These are phyloP conservation scores for Lagenaria siceraria DNA, from an alignment of 306 rosid species.

Conservation along the genomic window DNA sequence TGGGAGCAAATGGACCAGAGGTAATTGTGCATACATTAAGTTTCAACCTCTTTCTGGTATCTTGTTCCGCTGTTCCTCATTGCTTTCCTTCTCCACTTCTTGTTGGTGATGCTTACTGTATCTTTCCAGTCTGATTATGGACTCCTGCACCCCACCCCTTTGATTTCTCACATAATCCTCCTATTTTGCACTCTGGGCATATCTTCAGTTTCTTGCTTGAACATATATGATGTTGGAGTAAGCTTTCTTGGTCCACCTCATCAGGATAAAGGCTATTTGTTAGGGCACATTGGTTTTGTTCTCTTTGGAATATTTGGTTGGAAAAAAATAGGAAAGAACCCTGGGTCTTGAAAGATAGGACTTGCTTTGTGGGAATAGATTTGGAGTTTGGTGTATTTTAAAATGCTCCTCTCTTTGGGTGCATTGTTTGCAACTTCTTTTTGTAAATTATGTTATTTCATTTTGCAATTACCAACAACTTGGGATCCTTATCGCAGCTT, in stretches of 20 bases:
- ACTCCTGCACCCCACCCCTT: background rate
- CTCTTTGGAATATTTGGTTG: background rate
- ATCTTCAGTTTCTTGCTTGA: background rate
- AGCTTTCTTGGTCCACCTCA: background rate
- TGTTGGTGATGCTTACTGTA: background rate
- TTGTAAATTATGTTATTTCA: background rate
- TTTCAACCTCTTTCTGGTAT: background rate
- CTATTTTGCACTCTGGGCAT: background rate
- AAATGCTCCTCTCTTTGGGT: background rate
- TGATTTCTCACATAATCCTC: background rate
- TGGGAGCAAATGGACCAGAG: constrained; percentile 79
- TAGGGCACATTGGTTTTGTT: background rate
- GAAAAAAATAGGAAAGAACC: background rate
- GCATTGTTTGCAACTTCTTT: background rate
- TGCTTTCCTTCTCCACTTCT: background rate
- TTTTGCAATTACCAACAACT: background rate
- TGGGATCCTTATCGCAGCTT: background rate
- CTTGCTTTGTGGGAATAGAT: background rate
- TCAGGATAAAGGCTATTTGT: background rate
- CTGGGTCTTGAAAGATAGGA: background rate
- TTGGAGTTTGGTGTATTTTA: background rate
- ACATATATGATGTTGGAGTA: background rate
- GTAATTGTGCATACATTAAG: constrained; percentile 20
- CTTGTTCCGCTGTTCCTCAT: background rate
- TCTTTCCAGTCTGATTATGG: background rate